Percentiles rank a stretch among this genome's conserved stretches.
Conservation (phyloP, 345 rosid species). For the Populus pruinosa region DNA sequence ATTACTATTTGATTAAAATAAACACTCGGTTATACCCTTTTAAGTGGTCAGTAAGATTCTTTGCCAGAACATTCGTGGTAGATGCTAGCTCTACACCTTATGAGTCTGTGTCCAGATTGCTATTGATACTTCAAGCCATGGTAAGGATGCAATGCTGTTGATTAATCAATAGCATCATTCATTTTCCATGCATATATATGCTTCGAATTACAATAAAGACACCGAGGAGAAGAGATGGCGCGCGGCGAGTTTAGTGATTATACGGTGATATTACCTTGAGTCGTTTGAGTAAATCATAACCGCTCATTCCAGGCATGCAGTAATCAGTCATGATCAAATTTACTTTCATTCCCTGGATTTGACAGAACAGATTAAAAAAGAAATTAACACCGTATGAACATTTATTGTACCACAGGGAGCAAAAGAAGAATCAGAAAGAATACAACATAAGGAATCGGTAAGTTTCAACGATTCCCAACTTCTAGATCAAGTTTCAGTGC, state of each 20-base stretch:
- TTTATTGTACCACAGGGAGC: not conserved
- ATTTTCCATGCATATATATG: not conserved
- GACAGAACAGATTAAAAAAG: not conserved
- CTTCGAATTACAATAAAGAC: not conserved
- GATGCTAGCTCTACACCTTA: not conserved
- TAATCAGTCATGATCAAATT: slow-evolving; percentile 84
- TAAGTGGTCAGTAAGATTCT: not conserved
- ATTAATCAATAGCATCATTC: not conserved
- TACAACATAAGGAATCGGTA: not conserved
- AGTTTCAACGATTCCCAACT: not conserved
- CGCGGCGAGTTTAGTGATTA: not conserved
- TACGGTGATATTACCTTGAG: slow-evolving; percentile 45
- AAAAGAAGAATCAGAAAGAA: too few species aligned
- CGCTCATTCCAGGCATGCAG: slow-evolving; percentile 87
- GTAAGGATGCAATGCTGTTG: not conserved
- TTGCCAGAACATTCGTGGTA: not conserved
- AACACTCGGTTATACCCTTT: too few species aligned
- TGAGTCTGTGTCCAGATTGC: not conserved
- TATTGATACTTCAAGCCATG: not conserved
- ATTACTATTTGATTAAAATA: not conserved
- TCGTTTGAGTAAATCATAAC: slow-evolving; percentile 78
- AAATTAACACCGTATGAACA: not conserved
- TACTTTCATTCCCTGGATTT: slow-evolving; percentile 50
- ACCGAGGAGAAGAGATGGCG: not conserved
- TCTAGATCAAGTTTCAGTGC: not conserved